Evolutionary conservation across 2,329 filamentous ascomycete genomes (phyloP), one percentile per base, ranked within the genome.

Genomic region (Colletotrichum theobromicola): DNA sequence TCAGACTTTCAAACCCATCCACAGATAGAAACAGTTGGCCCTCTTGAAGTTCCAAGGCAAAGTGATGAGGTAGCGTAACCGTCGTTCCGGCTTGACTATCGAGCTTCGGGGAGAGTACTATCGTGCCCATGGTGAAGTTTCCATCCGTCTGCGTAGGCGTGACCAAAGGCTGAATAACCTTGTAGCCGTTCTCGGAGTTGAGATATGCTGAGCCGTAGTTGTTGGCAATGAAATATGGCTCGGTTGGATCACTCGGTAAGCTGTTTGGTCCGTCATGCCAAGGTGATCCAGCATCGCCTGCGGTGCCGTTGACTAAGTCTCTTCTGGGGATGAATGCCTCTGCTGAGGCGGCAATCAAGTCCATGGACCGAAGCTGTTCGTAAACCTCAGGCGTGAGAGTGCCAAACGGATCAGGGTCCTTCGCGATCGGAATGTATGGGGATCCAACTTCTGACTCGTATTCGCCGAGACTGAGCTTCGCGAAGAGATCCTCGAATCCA

Each of bases 131-230:
- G 13, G 86, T 86, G 77, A 86, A 88, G 72, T 84, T 85, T 2
- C 78, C 80, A 6, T 82, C 83, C 12, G 84, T 83, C 77, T 86
- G 83, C 9, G 77, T 75, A 3, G 81, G 77, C 2, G 85, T 85
- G 21, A 87, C 82, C 34, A 88, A 82, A 2, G 86, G 85, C 76
- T 85, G 83, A 2, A 88, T 79, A 67, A 88, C 81, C 77, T 85
- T 82, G 77, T 87, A 87, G 37, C 81, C 82, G n/a, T 78, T 77
- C 58, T 79, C 77, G 16, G 78, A 77, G 76, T 83, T 85, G 6
- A 88, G 80, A 67, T 85, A 87, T 75, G 86, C 86, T 7, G 85
- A 85, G 1, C 87, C 86, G 70, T 85, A 85, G 75, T 84, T 82
- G 72, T 86, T 87, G 34, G 86, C 87, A 35, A 87, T 74, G 71